Conservation (phyloP, 2,329 filamentous ascomycete genomes). For the Cladosporium oxysporum region DNA sequence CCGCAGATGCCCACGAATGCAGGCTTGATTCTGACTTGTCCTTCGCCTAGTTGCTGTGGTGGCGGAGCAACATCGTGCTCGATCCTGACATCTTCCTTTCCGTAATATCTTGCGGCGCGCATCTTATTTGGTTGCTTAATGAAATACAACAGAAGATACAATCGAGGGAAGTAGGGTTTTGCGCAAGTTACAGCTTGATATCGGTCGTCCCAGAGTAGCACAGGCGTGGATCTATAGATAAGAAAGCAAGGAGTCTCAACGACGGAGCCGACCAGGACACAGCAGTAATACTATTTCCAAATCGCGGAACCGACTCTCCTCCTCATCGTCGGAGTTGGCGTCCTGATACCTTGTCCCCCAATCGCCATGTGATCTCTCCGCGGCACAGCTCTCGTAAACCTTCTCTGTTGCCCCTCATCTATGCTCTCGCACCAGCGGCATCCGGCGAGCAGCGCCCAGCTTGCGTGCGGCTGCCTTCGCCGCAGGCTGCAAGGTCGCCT, state of each 20-base stretch:
- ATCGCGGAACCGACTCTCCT: constrained; percentile 8
- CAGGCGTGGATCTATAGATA: no score
- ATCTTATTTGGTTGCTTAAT: constrained; percentile 36
- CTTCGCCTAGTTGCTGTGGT: constrained; percentile 43
- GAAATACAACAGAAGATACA: not conserved
- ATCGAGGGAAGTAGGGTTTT: not conserved
- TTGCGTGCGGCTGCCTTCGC: not conserved
- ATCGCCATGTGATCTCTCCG: not conserved
- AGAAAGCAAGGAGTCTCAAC: not conserved
- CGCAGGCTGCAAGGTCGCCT: not conserved
- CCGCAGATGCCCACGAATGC: constrained; percentile 57
- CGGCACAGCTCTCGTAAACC: constrained; percentile 7
- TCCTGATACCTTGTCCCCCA: not conserved
- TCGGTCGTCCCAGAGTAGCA: no score
- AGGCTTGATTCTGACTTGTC: constrained; percentile 52
- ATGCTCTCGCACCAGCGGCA: not conserved
- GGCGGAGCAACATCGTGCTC: constrained; percentile 53
- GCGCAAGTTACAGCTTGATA: not conserved
- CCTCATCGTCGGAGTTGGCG: not conserved
- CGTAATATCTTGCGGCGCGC: constrained; percentile 58
- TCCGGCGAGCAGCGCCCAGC: not conserved
- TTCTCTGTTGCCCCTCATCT: constrained; percentile 3
- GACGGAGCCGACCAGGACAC: not conserved
- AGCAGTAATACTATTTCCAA: not conserved
- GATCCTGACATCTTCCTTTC: constrained; percentile 57